Base-by-base conservation (phyloP, 352 stramenopile genomes). In the Globisporangium emineosum region DNA sequence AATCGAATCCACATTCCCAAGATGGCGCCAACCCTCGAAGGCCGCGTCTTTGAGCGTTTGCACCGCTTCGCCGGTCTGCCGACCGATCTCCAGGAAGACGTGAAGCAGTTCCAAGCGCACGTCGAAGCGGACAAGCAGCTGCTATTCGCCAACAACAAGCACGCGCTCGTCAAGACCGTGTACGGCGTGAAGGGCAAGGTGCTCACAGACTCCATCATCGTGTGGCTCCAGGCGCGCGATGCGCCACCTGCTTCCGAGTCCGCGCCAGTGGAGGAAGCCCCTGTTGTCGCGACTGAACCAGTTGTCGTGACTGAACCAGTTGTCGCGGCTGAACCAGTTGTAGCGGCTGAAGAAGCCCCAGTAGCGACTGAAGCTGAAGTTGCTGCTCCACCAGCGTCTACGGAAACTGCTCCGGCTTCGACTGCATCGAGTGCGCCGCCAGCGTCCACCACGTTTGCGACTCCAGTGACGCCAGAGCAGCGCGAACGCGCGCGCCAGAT, bases 181-280 rank as follows among this genome's bases (percentile, higher is more conserved):
- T 56, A 58, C 59, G 49, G 59, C 47, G 50, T 65, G 30, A 65
- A 65, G 30, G 50, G 59, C 50, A 57, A 65, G 29, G 47, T 27
- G n/a, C 43, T 65, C 19, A 9, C 35, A 6, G 59, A 56, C 12
- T 23, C 45, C n/a, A 25, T 65, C 30, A 27, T 42, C 21, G 17
- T 23, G 7, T 60, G 40, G 32, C 53, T 79, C 13, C 66, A 65
- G 75, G 72, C 1, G 72, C 89, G 67, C 83, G 25, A 37, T 10
- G 49, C 25, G 10, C 49, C 25, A 12, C 13, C 25, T 55, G 49
- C 5, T 7, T 23, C 45, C 2, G 43, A 50, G 3, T 5, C 45
- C 17, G 8, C 12, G 7, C 17, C n/a, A 9, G 45, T 27, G 25
- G n/a, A 52, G 15, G 45, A 52, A 17, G 23, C 45, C n/a, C 45